phyloP scores from a whole-genome alignment of 768 basidiomycete genomes.

The Basidioascus undulatus region DNA sequence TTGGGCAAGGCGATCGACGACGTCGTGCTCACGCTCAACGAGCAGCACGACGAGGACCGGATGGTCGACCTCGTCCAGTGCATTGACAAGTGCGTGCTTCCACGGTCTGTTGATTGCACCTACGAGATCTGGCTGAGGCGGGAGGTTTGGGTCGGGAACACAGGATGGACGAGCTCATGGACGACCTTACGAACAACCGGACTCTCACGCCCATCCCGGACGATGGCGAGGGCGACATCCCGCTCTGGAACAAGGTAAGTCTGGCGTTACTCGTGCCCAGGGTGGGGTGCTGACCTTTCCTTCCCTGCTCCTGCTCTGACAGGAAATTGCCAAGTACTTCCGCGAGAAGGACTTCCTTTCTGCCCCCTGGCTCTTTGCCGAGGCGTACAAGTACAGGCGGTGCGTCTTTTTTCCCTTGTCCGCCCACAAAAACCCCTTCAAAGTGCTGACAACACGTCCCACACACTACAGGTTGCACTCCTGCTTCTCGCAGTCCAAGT shows the following conservation, averaged over 20 bases:
- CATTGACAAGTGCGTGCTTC: too few species aligned
- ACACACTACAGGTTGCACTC: constrained; percentile 71
- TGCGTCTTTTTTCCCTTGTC: too few species aligned
- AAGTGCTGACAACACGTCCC: too few species aligned
- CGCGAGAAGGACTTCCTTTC: constrained; percentile 88
- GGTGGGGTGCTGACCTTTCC: background rate
- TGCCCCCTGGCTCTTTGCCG: constrained; percentile 88
- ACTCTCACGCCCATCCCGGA: constrained; percentile 51
- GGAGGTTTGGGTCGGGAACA: too few species aligned
- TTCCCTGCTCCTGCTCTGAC: background rate
- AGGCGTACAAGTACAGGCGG: constrained; percentile 86
- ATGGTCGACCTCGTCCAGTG: constrained; percentile 64
- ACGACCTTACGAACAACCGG: constrained; percentile 34
- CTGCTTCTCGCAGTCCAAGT: constrained; percentile 75
- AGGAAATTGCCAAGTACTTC: constrained; percentile 77
- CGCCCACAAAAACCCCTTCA: too few species aligned
- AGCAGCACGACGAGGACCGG: constrained; percentile 47
- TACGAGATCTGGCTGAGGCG: too few species aligned
- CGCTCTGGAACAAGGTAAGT: constrained; percentile 66
- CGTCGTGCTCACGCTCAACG: constrained; percentile 64
- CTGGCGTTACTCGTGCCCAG: background rate
- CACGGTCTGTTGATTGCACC: too few species aligned
- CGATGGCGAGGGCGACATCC: constrained; percentile 74
- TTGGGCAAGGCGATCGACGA: constrained; percentile 90
- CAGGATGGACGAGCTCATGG: constrained; percentile 74